Evolutionary conservation across 108 stramenopile genomes (phyloP).

Genomic region (Nitzschia sp.): DNA sequence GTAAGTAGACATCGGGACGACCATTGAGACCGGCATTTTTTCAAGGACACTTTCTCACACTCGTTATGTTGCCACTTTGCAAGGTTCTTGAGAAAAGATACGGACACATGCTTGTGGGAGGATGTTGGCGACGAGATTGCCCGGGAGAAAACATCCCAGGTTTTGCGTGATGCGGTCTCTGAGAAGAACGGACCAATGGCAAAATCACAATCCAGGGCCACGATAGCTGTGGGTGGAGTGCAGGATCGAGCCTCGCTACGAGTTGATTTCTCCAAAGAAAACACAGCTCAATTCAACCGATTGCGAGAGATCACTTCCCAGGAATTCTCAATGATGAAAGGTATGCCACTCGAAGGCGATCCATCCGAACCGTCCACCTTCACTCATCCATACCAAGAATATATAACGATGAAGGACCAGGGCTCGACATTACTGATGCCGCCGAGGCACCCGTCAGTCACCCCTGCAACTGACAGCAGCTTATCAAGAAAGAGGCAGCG

Average conservation of each 20-base stretch:
- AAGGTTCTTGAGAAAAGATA: constrained; percentile 61
- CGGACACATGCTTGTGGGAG: constrained; percentile 42
- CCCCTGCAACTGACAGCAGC: background rate
- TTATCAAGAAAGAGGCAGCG: constrained; percentile 9
- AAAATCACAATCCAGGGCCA: background rate
- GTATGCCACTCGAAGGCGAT: too few relatives aligned
- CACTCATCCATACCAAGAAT: background rate
- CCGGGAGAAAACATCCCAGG: constrained; percentile 76
- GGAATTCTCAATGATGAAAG: background rate
- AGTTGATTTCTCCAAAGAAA: background rate
- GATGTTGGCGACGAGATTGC: constrained; percentile 68
- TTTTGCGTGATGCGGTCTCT: constrained; percentile 75
- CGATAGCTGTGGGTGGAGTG: background rate
- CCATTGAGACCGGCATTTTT: background rate
- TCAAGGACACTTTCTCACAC: background rate
- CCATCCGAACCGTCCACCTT: background rate
- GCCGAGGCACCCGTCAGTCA: constrained; percentile 4
- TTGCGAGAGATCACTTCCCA: background rate
- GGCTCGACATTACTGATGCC: background rate
- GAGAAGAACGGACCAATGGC: constrained; percentile 8
- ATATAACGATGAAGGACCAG: background rate
- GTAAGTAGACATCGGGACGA: constrained; percentile 15
- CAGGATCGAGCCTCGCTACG: background rate
- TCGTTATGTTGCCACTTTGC: background rate
- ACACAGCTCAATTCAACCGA: background rate